Evolutionary conservation across 768 basidiomycete genomes (phyloP).

Genomic region (Termitomyces sp.): DNA sequence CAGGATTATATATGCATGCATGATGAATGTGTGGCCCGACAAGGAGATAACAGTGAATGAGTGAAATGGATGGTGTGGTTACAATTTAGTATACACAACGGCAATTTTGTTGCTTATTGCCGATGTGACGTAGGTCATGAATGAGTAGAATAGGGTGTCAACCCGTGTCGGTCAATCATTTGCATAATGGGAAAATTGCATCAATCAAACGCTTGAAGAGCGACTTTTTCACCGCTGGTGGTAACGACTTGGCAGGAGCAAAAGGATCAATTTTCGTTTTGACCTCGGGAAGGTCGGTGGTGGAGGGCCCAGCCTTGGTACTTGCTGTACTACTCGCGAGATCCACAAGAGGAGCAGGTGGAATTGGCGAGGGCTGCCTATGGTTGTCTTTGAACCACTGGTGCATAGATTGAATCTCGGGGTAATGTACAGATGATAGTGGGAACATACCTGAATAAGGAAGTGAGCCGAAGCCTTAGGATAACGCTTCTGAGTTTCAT

Average conservation of each 20-base stretch:
- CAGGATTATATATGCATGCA: neutral
- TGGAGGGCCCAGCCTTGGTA: neutral
- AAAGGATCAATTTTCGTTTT: neutral
- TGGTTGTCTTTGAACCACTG: constrained; percentile 35
- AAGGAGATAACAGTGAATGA: neutral
- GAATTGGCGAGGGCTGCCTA: constrained; percentile 2
- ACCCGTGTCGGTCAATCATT: neutral
- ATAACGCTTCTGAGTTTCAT: constrained; percentile 58
- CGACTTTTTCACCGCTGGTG: neutral
- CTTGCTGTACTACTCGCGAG: neutral
- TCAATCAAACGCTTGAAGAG: neutral
- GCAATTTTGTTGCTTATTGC: neutral
- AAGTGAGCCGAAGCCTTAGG: constrained; percentile 61
- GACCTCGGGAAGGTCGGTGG: neutral
- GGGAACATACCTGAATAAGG: constrained; percentile 40
- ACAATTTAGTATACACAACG: neutral
- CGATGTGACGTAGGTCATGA: neutral
- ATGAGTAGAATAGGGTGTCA: neutral
- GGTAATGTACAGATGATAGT: neutral
- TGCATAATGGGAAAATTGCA: constrained; percentile 4
- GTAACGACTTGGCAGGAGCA: neutral
- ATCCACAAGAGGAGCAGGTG: neutral
- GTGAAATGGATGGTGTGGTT: neutral
- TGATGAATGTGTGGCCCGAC: neutral
- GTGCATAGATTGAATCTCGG: neutral